These are phyloP conservation scores for Aspergillus cristatus DNA, from an alignment of 495 filamentous ascomycete genomes.

Conservation along the genomic window DNA sequence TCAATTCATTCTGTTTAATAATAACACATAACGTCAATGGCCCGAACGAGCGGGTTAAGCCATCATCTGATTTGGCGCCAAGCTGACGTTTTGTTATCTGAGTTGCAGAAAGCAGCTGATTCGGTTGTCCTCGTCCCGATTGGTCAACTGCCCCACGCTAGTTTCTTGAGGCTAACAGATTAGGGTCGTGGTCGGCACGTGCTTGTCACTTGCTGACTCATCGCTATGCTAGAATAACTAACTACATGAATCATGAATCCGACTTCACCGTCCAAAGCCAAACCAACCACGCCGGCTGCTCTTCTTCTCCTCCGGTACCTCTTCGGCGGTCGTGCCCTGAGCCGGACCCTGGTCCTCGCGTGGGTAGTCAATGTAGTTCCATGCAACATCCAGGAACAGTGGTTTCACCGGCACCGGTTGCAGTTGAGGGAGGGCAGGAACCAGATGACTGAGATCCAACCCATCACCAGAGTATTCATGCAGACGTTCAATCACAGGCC, in stretches of 20 bases:
- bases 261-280: conserved; percentile 66
- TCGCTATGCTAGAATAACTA: too few relatives aligned
- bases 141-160: too few relatives aligned
- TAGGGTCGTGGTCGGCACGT: conserved; percentile 5
- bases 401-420: conserved; percentile 88
- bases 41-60: too few relatives aligned
- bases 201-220: background rate
- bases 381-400: conserved; percentile 90
- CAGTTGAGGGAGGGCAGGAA: conserved; percentile 75
- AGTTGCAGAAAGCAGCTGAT: too few relatives aligned
- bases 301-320: conserved; percentile 45
- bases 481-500: conserved; percentile 61
- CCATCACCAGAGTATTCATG: conserved; percentile 59
- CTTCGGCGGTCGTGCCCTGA: conserved; percentile 17
- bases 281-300: conserved; percentile 78
- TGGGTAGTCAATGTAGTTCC: conserved; percentile 97
- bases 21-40: too few relatives aligned
- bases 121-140: too few relatives aligned
- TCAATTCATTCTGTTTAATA: too few relatives aligned
- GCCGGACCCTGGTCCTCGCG: conserved; percentile 27
- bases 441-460: conserved; percentile 68
- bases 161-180: too few relatives aligned
- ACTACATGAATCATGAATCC: background rate
- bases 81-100: too few relatives aligned
- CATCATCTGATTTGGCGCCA: too few relatives aligned